Conservation (phyloP, 306 rosid genomes). For the Benincasa hispida region DNA sequence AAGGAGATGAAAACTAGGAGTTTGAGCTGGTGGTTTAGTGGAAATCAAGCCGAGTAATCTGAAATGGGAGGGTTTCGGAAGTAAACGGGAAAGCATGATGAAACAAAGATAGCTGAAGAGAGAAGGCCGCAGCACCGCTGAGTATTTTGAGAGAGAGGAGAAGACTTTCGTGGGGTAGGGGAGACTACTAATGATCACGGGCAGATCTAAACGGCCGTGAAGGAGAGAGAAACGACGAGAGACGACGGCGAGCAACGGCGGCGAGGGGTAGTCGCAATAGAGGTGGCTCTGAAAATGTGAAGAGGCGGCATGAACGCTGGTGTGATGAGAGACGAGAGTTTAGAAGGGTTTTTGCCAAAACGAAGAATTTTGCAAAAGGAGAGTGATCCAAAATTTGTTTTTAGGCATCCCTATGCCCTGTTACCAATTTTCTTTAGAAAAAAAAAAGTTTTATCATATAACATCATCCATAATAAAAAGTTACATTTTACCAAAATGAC, state of each 20-base stretch:
- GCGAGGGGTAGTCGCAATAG: neutral
- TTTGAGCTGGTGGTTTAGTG: constrained; percentile 14
- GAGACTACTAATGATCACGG: neutral
- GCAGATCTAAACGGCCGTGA: neutral
- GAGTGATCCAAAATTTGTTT: too few species aligned
- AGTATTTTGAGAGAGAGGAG: neutral
- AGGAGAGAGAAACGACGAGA: neutral
- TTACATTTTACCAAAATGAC: too few species aligned
- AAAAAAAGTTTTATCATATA: too few species aligned
- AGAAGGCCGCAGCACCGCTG: neutral
- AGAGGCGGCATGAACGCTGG: neutral
- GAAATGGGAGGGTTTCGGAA: constrained; percentile 57
- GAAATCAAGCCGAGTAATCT: constrained; percentile 32
- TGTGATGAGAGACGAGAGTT: neutral
- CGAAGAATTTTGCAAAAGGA: neutral
- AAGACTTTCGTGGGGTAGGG: neutral
- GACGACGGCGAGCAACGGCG: neutral
- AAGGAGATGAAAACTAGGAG: constrained; percentile 8
- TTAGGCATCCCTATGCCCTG: too few species aligned
- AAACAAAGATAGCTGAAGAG: neutral
- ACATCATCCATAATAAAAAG: too few species aligned
- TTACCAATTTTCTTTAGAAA: too few species aligned
- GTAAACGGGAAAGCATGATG: constrained; percentile 80
- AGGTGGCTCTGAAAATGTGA: neutral
- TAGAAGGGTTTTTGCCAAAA: neutral